Base-by-base conservation (phyloP, 2,329 filamentous ascomycete genomes). In the Fusarium napiforme region DNA sequence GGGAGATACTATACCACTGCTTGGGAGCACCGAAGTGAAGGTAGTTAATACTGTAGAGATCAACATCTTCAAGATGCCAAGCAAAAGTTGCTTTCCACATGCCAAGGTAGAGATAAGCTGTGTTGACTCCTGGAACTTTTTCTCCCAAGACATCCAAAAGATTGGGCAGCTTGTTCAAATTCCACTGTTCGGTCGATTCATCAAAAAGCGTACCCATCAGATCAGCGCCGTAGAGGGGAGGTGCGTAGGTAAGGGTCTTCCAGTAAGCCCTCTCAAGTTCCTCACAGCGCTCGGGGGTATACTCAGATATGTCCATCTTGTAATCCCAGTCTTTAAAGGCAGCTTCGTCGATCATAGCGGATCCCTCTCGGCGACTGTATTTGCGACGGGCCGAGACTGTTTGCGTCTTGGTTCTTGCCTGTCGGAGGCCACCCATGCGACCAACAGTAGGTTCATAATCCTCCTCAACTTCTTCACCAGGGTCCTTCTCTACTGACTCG, bases 1-100 rank as follows among this genome's bases (percentile, higher is more conserved):
- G 97, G 2, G 96, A 97, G 74, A 99, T 98, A 82, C 95, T 98
- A 84, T 99, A 99, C 96, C 96, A 99, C 82, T 99, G 96, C 83
- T 99, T 99, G 1, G 96, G 96, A 4, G 96, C 96, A 61, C 96
- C 96, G 81, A 99, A 99, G 80, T 99, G 96, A 67, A 99, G 95
- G 82, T 98, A 99, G 84, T 99, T 99, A 87, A 99, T 99, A 81
- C 95, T 98, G 90, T 99, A 99, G 9, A 99, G 89, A 84, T 99
- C 96, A 46, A 99, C 96, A 81, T 99, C 96, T 81, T 99, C 96
- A 60, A 99, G 85, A 88, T 99, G 96, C 96, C 96, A 99, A 14
- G 96, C 96, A 81, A 99, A 99, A 0, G 96, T 98, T 18, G 96
- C 96, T 83, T 98, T 98, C 96, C 96, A 99, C 96, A 99, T 99